Evolutionary conservation across 2,329 filamentous ascomycete species (phyloP).

Genomic region (Fusarium sp.): DNA sequence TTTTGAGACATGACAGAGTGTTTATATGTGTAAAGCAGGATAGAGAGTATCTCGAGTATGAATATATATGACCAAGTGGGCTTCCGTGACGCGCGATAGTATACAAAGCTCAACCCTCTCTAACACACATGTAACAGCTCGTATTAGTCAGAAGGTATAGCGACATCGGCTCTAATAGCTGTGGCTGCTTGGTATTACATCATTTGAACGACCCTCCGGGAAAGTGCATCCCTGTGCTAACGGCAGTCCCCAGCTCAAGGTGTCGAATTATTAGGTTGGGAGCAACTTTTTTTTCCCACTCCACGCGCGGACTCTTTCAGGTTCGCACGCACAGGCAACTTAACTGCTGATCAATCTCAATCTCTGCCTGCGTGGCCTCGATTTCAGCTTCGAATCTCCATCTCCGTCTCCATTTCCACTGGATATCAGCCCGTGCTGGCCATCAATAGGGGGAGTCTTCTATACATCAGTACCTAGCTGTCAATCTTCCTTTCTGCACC

Average conservation of each 20-base stretch:
- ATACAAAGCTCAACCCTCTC: not conserved
- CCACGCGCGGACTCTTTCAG: conserved; percentile 21
- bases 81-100: too few species aligned
- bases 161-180: conserved; percentile 21
- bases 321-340: conserved; percentile 23
- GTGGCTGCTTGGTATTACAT: conserved; percentile 43
- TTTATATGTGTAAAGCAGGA: not conserved
- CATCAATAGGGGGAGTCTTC: not conserved
- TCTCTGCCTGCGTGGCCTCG: conserved; percentile 16
- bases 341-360: conserved; percentile 33
- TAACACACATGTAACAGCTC: not conserved
- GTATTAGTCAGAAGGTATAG: conserved; percentile 13
- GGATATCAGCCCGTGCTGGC: conserved; percentile 3
- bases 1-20: not conserved
- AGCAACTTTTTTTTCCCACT: conserved; percentile 35
- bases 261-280: conserved; percentile 34
- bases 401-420: conserved; percentile 17
- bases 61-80: too few species aligned
- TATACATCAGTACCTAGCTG: not conserved
- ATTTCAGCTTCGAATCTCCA: conserved; percentile 18
- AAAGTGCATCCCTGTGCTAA: conserved; percentile 36
- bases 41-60: too few species aligned
- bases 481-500: conserved; percentile 1
- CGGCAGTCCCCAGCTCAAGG: conserved; percentile 12
- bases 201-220: conserved; percentile 38